phyloP scores from a whole-genome alignment of 176 grass and related monocot species.

The Carex parvula region DNA sequence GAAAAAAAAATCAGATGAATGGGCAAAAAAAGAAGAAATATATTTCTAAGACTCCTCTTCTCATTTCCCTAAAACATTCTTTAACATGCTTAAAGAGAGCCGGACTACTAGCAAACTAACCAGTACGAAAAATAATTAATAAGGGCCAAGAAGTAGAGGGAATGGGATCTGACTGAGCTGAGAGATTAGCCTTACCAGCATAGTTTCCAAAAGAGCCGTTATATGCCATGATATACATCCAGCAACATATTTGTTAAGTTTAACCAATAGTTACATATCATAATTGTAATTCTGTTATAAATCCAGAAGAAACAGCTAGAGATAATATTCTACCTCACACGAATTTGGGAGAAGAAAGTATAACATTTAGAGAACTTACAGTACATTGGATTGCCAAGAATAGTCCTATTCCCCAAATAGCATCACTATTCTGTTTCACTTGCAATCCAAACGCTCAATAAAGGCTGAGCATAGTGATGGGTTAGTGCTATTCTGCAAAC shows the following conservation, averaged over 20 bases:
- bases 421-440: neutral
- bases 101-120: neutral
- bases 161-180: neutral
- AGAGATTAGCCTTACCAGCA: neutral
- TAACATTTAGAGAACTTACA: neutral
- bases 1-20: neutral
- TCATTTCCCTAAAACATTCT: neutral
- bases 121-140: neutral
- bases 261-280: neutral
- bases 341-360: neutral
- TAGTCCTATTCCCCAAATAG: neutral
- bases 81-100: neutral
- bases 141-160: neutral
- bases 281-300: neutral
- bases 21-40: neutral
- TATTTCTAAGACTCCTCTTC: neutral
- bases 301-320: neutral
- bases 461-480: neutral
- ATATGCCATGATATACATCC: neutral
- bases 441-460: neutral
- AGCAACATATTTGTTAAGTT: neutral
- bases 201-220: neutral
- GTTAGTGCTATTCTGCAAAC: neutral
- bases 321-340: neutral
- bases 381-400: neutral